These are phyloP conservation scores for Paramyrothecium roridum DNA, from an alignment of 2,329 filamentous ascomycete genomes.

Conservation along the genomic window DNA sequence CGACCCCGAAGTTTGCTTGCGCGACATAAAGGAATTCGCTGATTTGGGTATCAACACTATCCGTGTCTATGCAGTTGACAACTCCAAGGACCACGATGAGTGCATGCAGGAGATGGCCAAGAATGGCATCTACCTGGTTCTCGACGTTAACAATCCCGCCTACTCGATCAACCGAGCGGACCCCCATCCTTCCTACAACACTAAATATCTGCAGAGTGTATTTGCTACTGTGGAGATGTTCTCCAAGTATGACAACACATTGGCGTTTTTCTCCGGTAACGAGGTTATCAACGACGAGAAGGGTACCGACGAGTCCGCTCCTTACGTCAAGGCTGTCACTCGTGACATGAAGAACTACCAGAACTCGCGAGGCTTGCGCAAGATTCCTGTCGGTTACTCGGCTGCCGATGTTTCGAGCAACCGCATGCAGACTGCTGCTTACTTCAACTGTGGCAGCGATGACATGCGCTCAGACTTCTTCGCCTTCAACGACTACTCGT, in stretches of 20 bases:
- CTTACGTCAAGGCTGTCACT: slow-evolving; percentile 75
- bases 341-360: slow-evolving; percentile 75
- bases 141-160: slow-evolving; percentile 85
- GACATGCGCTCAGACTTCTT: slow-evolving; percentile 86
- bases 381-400: slow-evolving; percentile 72
- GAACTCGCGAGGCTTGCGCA: slow-evolving; percentile 56
- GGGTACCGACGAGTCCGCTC: slow-evolving; percentile 62
- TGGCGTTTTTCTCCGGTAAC: slow-evolving; percentile 82
- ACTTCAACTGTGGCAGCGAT: slow-evolving; percentile 90
- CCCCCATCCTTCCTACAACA: slow-evolving; percentile 82
- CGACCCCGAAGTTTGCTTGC: slow-evolving; percentile 65
- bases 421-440: slow-evolving; percentile 80
- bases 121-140: slow-evolving; percentile 86
- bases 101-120: slow-evolving; percentile 81
- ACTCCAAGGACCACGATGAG: slow-evolving; percentile 73
- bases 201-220: slow-evolving; percentile 76
- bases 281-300: slow-evolving; percentile 71
- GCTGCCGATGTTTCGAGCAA: slow-evolving; percentile 81
- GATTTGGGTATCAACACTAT: slow-evolving; percentile 86
- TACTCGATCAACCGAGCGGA: slow-evolving; percentile 82
- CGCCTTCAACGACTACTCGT: slow-evolving; percentile 87
- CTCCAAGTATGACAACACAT: slow-evolving; percentile 77
- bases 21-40: slow-evolving; percentile 80
- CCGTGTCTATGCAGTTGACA: slow-evolving; percentile 91
- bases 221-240: slow-evolving; percentile 89